Conservation (phyloP, 2,329 filamentous ascomycete genomes). For the Sordariomycetes sp. region DNA sequence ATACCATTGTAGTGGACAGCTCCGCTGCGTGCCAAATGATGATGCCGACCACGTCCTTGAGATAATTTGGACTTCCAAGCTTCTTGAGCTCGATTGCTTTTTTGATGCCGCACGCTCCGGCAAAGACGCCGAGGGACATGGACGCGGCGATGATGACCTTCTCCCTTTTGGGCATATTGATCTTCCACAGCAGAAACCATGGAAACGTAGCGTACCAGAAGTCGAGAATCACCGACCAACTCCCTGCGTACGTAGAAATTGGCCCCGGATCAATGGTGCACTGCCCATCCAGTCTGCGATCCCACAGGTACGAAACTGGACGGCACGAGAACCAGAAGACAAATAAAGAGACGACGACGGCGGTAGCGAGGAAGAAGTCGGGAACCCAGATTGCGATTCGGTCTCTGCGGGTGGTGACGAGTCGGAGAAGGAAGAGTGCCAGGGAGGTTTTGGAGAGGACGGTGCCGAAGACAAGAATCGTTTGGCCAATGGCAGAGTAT, state of each 20-base stretch:
- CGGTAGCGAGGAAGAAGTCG: conserved; percentile 2
- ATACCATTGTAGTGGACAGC: conserved; percentile 27
- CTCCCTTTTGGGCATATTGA: conserved; percentile 34
- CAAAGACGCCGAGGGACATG: conserved; percentile 31
- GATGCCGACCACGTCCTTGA: conserved; percentile 21
- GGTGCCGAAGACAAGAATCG: conserved; percentile 22
- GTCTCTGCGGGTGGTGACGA: conserved; percentile 19
- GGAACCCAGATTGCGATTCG: conserved; percentile 18
- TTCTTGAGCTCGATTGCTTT: conserved; percentile 17
- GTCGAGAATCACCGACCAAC: conserved; percentile 17
- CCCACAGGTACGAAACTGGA: conserved; percentile 6
- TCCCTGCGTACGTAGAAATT: conserved; percentile 3
- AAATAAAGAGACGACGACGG: neutral
- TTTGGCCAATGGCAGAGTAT: conserved; percentile 16
- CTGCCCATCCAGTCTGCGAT: conserved; percentile 2
- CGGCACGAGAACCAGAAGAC: conserved; percentile 4
- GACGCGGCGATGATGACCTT: conserved; percentile 31
- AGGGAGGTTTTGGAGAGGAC: conserved; percentile 22
- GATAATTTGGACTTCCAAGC: conserved; percentile 13
- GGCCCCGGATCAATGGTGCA: conserved; percentile 4
- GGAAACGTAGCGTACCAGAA: conserved; percentile 30
- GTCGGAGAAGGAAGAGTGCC: conserved; percentile 22
- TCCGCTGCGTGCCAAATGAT: conserved; percentile 29
- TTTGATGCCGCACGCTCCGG: conserved; percentile 18
- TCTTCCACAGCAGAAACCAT: conserved; percentile 32